phyloP scores from a whole-genome alignment of 208 protist genomes.

The Chromosphaera perkinsii region DNA sequence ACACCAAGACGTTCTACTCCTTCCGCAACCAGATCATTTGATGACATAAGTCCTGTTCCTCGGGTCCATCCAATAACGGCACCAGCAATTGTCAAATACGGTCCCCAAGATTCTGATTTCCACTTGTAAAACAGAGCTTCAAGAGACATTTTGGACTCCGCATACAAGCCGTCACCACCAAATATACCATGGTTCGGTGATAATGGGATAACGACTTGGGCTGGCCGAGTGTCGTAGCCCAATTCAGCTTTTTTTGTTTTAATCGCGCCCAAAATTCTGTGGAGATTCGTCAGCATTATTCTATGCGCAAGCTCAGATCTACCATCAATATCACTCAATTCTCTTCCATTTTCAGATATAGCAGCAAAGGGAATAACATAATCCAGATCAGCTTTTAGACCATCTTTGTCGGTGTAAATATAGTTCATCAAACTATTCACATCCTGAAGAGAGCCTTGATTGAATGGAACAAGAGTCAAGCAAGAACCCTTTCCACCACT shows the following conservation, averaged over 20 bases:
- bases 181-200: slow-evolving; percentile 67
- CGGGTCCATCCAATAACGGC: slow-evolving; percentile 70
- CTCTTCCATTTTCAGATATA: slow-evolving; percentile 57
- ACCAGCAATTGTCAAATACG: slow-evolving; percentile 58
- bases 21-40: slow-evolving; percentile 62
- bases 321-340: slow-evolving; percentile 51
- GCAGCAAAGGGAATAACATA: slow-evolving; percentile 66
- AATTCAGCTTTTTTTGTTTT: slow-evolving; percentile 44
- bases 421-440: slow-evolving; percentile 50
- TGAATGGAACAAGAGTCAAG: slow-evolving; percentile 62
- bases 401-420: slow-evolving; percentile 52
- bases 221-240: slow-evolving; percentile 30
- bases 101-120: slow-evolving; percentile 50
- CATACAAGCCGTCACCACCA: slow-evolving; percentile 63
- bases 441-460: slow-evolving; percentile 51
- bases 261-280: slow-evolving; percentile 60
- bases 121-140: slow-evolving; percentile 65
- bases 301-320: slow-evolving; percentile 63
- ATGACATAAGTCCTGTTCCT: slow-evolving; percentile 64
- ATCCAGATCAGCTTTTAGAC: slow-evolving; percentile 53
- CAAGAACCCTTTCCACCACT: slow-evolving; percentile 48
- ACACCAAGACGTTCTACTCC: slow-evolving; percentile 36
- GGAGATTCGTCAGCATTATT: slow-evolving; percentile 67
- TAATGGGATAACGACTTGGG: slow-evolving; percentile 41
- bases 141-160: slow-evolving; percentile 66